Percentiles rank a stretch among this genome's conserved stretches.
Evolutionary conservation across 1,139 yeast species (phyloP).

Genomic region (Yamadazyma songkhlaensis): DNA sequence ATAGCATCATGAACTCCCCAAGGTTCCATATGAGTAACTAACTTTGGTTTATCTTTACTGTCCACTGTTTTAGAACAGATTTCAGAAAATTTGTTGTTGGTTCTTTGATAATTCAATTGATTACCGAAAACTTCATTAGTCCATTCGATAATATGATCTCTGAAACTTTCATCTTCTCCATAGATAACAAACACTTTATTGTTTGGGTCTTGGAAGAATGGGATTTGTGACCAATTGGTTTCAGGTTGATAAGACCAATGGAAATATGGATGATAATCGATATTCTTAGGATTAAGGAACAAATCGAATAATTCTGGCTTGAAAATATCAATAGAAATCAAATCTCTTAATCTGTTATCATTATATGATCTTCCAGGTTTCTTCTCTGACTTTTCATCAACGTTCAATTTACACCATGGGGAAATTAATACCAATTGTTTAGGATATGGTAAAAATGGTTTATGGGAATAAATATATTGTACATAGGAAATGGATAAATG

Average conservation of each 20-base stretch:
- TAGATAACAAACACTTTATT: conserved; percentile 28
- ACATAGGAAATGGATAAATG: conserved; percentile 29
- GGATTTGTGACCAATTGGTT: conserved; percentile 34
- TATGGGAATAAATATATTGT: conserved; percentile 22
- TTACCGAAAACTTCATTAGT: conserved; percentile 29
- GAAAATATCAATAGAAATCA: conserved; percentile 20
- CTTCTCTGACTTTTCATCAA: conserved; percentile 14
- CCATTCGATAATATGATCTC: conserved; percentile 43
- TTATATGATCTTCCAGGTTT: conserved; percentile 32
- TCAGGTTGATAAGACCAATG: conserved; percentile 16
- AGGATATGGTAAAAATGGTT: conserved; percentile 24
- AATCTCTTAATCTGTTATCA: conserved; percentile 32
- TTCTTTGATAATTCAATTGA: conserved; percentile 24
- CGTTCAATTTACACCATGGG: conserved; percentile 30
- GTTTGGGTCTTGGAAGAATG: conserved; percentile 22
- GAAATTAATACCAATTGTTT: conserved; percentile 30
- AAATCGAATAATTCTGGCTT: conserved; percentile 3
- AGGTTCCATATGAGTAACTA: conserved; percentile 33
- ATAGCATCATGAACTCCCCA: conserved; percentile 43
- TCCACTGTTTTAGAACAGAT: conserved; percentile 15
- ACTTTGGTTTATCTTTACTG: conserved; percentile 13
- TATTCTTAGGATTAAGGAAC: conserved; percentile 8
- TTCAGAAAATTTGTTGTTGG: conserved; percentile 20
- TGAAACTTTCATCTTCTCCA: conserved; percentile 45
- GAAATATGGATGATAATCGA: conserved; percentile 11